Conservation (phyloP, 2,329 filamentous ascomycete genomes). For the Talaromyces atroroseus region DNA sequence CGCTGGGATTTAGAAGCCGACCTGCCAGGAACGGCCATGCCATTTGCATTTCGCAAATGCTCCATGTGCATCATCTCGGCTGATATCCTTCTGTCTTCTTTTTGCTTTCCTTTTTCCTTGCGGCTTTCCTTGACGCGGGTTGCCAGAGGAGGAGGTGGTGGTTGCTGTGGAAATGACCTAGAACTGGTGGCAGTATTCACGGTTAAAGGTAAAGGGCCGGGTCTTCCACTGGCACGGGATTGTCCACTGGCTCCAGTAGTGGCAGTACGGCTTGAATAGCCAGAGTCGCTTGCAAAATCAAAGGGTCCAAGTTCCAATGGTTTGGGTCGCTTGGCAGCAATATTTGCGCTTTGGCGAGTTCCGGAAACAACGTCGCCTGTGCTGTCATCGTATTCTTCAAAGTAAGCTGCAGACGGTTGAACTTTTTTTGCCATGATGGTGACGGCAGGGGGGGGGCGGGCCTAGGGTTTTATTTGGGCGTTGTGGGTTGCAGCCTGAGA, state of each 20-base stretch:
- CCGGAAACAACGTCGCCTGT: slow-evolving; percentile 39
- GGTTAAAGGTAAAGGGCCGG: slow-evolving; percentile 33
- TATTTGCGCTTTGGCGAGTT: slow-evolving; percentile 47
- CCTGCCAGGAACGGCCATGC: slow-evolving; percentile 25
- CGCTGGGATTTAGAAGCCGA: slow-evolving; percentile 31
- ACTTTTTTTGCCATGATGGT: slow-evolving; percentile 33
- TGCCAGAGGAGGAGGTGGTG: slow-evolving; percentile 22
- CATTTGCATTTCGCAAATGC: slow-evolving; percentile 25
- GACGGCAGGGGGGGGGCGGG: slow-evolving; percentile 7
- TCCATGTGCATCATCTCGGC: slow-evolving; percentile 34
- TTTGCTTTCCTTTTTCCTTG: slow-evolving; percentile 30
- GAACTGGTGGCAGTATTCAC: slow-evolving; percentile 23
- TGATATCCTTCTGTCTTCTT: slow-evolving; percentile 22
- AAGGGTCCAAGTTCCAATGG: slow-evolving; percentile 30
- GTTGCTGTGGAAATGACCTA: background rate
- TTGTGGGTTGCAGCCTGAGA: slow-evolving; percentile 1
- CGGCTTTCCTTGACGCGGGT: slow-evolving; percentile 27
- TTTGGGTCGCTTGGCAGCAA: slow-evolving; percentile 45
- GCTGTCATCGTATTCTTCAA: slow-evolving; percentile 47
- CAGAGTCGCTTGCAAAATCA: slow-evolving; percentile 55
- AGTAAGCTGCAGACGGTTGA: slow-evolving; percentile 36
- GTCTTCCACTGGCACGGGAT: slow-evolving; percentile 43
- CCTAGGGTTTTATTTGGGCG: slow-evolving; percentile 11
- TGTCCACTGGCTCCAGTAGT: slow-evolving; percentile 47
- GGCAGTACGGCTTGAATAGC: slow-evolving; percentile 56